Base-by-base conservation (phyloP, 2,329 filamentous ascomycete genomes). In the Colletotrichum melonis region DNA sequence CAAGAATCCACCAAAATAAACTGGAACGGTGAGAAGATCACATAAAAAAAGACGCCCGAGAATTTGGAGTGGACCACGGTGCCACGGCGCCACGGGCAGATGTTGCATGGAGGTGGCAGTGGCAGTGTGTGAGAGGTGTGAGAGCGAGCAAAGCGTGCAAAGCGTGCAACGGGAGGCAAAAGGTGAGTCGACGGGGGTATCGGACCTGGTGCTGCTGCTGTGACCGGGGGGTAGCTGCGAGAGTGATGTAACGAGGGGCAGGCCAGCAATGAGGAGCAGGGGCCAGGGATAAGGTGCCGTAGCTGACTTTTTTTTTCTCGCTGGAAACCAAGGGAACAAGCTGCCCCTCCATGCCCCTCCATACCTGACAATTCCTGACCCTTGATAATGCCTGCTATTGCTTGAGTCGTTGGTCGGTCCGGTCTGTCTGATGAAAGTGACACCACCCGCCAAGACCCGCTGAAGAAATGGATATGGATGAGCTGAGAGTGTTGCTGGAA, bases 181-280 rank as follows among this genome's bases (percentile, higher is more conserved):
- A 42, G 38, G 16, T 42, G 38, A 64, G 57, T 62, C 57, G 56
- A 66, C 67, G 67, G 63, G 68, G 63, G 64, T 68, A 55, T 68
- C 58, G 69, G 64, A 68, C 69, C 60, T 72, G 67, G 54, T 68
- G 56, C 55, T 67, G 60, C 54, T 63, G 49, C 35, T 38, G 28
- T 16, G 58, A 72, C 69, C 64, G 64, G 69, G 69, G 69, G 64
- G 52, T 68, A 72, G 69, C 69, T 72, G 64, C 38, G 64, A 63
- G 58, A 58, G 68, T 72, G 69, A 72, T 72, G 69, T 72, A 72
- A 72, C 69, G 69, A 72, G 69, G 69, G 69, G 69, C 69, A 72
- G 49, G 64, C 64, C 69, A 71, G 68, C 63, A 71, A 22, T 46
- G 35, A 55, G 22, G 56, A 68, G 64, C 58, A 66, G 46, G 69